Base-by-base conservation (phyloP, 1,284 basidiomycete species). In the Limonomyces culmigenus region DNA sequence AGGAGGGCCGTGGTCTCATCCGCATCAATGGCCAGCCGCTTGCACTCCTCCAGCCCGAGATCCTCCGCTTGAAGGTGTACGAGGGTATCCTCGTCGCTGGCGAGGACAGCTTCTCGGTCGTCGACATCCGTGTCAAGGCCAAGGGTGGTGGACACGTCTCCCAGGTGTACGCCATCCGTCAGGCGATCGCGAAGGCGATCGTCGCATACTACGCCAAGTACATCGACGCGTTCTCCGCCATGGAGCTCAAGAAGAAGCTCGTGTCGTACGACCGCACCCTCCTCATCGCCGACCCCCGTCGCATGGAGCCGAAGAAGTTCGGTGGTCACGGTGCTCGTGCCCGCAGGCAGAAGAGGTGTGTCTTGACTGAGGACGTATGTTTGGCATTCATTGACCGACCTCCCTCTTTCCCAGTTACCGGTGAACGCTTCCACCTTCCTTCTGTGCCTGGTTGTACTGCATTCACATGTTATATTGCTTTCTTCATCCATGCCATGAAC, bases 111-210 rank as follows among this genome's bases (percentile, higher is more conserved):
- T 87, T 93, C 54, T 60, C 69, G 42, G 65, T 68, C 47, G 69
- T 98, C 52, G 93, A 99, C 67, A 92, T 99, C 63, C 88, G 93
- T 50, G 86, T 98, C 42, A 87, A 92, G 40, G 95, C 96, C 48
- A 93, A 92, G 64, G 95, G 95, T 65, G 95, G 95, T 76, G 95
- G 95, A 63, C 93, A 97, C 70, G 92, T 89, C 45, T 96, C 93
- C 43, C 95, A 98, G 64, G 74, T 98, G 47, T 99, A 98, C 65
- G 95, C 95, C 47, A 89, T 98, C 61, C 89, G 95, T 50, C 95
- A 99, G 69, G 95, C 95, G 35, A 95, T 99, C 51, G 84, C 89
- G 51, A 98, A 96, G 70, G 92, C 93, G 42, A 63, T 98, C 46
- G 87, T 99, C 52, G 95, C 93, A 38, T 97, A 92, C 74, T 93